phyloP scores from a whole-genome alignment of 129 eudicot genomes.

The Heracleum sosnowskyi region DNA sequence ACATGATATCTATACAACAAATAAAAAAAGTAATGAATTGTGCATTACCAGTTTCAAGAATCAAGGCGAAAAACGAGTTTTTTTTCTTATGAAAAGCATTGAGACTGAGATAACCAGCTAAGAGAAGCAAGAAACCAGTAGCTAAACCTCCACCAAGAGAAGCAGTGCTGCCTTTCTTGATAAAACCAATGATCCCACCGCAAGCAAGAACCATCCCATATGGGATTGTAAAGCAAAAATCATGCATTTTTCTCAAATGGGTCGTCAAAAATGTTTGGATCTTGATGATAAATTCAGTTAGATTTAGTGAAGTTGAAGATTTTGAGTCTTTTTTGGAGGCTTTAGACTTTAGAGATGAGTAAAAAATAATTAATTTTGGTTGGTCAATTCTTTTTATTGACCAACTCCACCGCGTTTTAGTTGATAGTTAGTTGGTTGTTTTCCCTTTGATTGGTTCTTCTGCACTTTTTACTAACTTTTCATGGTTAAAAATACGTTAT shows the following conservation, averaged over 20 bases:
- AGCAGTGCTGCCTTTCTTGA: constrained; percentile 72
- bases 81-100: constrained; percentile 64
- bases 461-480: background rate
- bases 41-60: constrained; percentile 74
- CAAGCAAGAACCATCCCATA: constrained; percentile 66
- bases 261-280: constrained; percentile 1
- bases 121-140: constrained; percentile 60
- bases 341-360: constrained; percentile 1
- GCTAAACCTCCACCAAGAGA: constrained; percentile 85
- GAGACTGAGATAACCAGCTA: constrained; percentile 87
- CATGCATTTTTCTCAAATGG: constrained; percentile 55
- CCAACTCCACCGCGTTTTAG: background rate
- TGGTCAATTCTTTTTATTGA: background rate
- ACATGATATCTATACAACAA: background rate
- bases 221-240: constrained; percentile 97
- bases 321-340: constrained; percentile 1
- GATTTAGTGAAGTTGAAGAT: constrained; percentile 3
- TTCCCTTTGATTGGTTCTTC: constrained; percentile 67
- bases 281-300: background rate
- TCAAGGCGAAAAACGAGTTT: constrained; percentile 61
- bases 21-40: constrained; percentile 23
- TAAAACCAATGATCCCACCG: constrained; percentile 83
- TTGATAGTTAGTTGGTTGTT: constrained; percentile 37
- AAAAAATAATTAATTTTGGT: too few relatives aligned
- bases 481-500: too few relatives aligned